These are phyloP conservation scores for Dalbergia cochinchinensis DNA, from an alignment of 306 rosid genomes.

Conservation along the genomic window DNA sequence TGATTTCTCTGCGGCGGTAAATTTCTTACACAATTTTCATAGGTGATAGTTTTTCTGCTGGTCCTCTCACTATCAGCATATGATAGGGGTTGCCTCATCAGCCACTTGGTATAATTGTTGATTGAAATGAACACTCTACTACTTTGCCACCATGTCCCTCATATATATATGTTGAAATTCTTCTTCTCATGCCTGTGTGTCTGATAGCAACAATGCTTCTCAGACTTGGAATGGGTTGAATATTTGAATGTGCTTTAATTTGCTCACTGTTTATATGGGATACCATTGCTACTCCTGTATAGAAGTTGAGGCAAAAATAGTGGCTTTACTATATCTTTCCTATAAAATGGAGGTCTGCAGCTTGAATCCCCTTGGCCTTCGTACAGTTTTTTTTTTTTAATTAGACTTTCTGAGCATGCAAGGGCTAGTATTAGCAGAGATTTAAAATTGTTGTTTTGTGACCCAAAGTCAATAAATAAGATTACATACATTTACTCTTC, in stretches of 20 bases:
- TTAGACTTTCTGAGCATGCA: too few relatives aligned
- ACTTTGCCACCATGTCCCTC: too few relatives aligned
- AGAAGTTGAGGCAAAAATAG: constrained; percentile 23
- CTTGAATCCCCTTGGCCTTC: constrained; percentile 1
- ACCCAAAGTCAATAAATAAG: too few relatives aligned
- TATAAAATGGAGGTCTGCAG: constrained; percentile 13
- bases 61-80: not conserved
- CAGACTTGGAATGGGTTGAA: constrained; percentile 37
- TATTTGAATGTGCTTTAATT: constrained; percentile 39
- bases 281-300: constrained; percentile 35
- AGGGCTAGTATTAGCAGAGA: too few relatives aligned
- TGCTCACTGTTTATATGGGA: constrained; percentile 38
- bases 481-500: too few relatives aligned
- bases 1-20: constrained; percentile 32
- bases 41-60: constrained; percentile 32
- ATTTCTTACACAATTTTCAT: constrained; percentile 41
- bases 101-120: too few relatives aligned
- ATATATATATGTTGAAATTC: constrained; percentile 24
- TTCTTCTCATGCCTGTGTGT: constrained; percentile 26
- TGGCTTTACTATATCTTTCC: constrained; percentile 25
- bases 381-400: not conserved
- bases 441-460: too few relatives aligned
- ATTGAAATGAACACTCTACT: too few relatives aligned
- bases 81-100: too few relatives aligned
- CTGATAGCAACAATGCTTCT: constrained; percentile 41